Evolutionary conservation across 2,329 filamentous ascomycete genomes (phyloP), one percentile per base, ranked within the genome.

Genomic region (Penicillium sp.): DNA sequence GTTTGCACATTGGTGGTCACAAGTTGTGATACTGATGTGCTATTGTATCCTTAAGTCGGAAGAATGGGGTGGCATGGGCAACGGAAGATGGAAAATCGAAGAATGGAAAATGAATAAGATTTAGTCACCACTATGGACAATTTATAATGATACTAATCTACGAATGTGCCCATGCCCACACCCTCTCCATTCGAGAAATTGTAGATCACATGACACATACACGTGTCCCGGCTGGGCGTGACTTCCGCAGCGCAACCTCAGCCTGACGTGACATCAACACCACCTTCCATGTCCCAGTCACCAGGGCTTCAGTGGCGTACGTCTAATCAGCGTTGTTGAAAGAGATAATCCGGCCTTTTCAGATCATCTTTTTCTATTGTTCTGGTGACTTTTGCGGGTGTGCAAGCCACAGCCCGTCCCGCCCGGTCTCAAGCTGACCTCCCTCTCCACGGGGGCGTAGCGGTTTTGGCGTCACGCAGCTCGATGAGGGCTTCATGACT

Each of bases 191-290:
- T 21, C 8, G 8, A n/a, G 21, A 6, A 13, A 42, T 26, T 4
- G 13, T 24, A 42, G 21, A 23, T 42, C 51, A 53, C 51, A 47
- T 53, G 47, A 50, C 15, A 50, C 15, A 5, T 12, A 4, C n/a
- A 47, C 26, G 41, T 26, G 41, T 41, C 47, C 42, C 42, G 33
- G 36, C 41, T 12, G 13, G n/a, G 1, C 24, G 34, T 18, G 28
- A 26, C 42, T 45, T 33, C 47, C 31, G n/a, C 18, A 21, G 29
- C 47, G 23, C 42, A 50, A 38, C 47, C 49, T 57, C 57, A 59
- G 36, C 49, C 47, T 51, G 47, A 52, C 47, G 45, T 54, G 49
- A 54, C 49, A 52, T 59, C 49, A 36, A 51, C 56, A 53, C 38
- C 45, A 54, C 28, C 47, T 44, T 39, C 38, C 45, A 47, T 44